Conservation (phyloP, 1,284 basidiomycete genomes). For the Schizophyllum amplum region DNA sequence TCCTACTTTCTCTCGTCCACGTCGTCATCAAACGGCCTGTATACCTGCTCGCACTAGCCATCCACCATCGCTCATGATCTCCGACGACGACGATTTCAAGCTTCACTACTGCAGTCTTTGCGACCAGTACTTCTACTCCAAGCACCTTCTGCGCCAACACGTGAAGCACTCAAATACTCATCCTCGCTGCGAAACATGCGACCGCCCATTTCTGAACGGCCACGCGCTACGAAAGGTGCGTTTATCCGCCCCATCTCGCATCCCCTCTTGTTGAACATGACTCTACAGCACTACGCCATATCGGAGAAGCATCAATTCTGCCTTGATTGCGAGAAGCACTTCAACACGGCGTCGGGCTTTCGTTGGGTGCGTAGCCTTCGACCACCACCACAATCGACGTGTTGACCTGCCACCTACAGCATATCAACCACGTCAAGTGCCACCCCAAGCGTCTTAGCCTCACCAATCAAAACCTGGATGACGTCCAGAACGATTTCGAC, state of each 20-base stretch:
- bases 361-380: conserved; percentile 6
- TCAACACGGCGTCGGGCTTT: conserved; percentile 9
- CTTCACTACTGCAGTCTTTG: conserved; percentile 14
- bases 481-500: not conserved
- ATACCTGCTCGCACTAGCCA: no score
- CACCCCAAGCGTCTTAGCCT: not conserved
- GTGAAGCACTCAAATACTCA: conserved; percentile 8
- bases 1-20: no score
- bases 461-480: not conserved
- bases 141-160: conserved; percentile 10
- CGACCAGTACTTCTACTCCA: conserved; percentile 12
- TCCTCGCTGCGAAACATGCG: conserved; percentile 9
- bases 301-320: conserved; percentile 11
- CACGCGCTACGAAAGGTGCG: conserved; percentile 11
- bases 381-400: no score
- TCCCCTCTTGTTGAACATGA: not conserved
- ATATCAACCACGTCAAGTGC: not conserved
- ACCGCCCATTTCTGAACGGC: conserved; percentile 10
- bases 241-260: not conserved
- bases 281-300: conserved; percentile 10
- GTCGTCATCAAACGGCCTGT: no score
- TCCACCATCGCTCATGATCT: no score
- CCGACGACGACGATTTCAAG: no score
- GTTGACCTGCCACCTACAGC: not conserved
- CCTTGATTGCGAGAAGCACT: conserved; percentile 11